These are phyloP conservation scores for Pseudevernia furfuracea DNA, from an alignment of 495 filamentous ascomycete species.

Conservation along the genomic window DNA sequence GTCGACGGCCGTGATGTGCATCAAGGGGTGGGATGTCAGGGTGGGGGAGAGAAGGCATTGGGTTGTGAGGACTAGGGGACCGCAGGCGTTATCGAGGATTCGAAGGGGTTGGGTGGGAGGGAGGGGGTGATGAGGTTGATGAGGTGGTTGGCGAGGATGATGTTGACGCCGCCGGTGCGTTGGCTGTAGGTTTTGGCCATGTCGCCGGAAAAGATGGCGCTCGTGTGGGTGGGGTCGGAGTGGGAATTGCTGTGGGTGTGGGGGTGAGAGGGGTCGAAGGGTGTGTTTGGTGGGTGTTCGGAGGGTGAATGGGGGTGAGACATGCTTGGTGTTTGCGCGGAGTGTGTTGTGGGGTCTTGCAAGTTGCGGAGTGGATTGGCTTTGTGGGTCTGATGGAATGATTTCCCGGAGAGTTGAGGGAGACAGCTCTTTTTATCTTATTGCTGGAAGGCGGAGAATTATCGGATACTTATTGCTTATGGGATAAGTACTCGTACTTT, in stretches of 20 bases:
- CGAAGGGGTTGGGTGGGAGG: constrained; percentile 9
- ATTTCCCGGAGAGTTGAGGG: neutral
- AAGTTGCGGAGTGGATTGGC: neutral
- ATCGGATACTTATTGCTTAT: constrained; percentile 3
- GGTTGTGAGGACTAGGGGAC: constrained; percentile 15
- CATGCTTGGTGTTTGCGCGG: neutral
- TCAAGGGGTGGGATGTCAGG: neutral
- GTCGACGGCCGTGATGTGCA: constrained; percentile 19
- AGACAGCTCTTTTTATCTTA: neutral
- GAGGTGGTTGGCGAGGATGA: constrained; percentile 14
- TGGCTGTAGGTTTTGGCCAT: constrained; percentile 20
- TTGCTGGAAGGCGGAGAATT: neutral
- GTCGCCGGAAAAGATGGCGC: constrained; percentile 7
- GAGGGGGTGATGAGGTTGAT: constrained; percentile 10
- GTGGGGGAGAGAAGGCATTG: neutral
- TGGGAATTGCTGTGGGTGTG: neutral
- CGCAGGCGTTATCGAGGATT: constrained; percentile 21
- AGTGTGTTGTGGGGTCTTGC: neutral
- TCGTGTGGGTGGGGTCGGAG: neutral
- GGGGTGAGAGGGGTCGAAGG: neutral
- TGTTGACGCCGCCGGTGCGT: constrained; percentile 22
- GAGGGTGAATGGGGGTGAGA: neutral
- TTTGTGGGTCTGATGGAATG: neutral
- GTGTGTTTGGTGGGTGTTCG: neutral
- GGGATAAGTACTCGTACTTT: no score